These are phyloP conservation scores for Chlamydomonas eustigma DNA, from an alignment of 139 green algal species.

Conservation along the genomic window DNA sequence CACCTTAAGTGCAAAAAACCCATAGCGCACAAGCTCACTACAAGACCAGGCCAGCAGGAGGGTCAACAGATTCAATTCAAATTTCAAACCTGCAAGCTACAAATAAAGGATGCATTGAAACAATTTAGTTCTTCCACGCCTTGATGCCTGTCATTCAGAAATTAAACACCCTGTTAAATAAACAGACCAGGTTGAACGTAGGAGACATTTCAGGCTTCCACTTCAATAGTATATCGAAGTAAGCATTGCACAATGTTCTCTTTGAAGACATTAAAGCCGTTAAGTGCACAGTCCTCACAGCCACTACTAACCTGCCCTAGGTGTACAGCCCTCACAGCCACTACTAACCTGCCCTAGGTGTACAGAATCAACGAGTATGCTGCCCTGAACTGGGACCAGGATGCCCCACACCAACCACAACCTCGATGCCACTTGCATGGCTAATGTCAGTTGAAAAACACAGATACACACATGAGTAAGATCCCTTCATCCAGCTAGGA, in stretches of 20 bases:
- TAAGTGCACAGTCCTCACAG: not conserved
- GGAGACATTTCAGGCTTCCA: not conserved
- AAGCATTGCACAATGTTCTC: no score
- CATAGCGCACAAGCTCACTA: slow-evolving; percentile 88
- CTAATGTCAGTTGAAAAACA: no score
- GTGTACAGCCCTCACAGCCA: not conserved
- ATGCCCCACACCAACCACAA: slow-evolving; percentile 66
- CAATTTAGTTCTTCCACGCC: no score
- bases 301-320: not conserved
- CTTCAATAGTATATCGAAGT: no score
- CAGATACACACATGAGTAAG: no score
- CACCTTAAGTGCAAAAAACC: slow-evolving; percentile 87
- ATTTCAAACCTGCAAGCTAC: not conserved
- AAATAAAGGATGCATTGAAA: not conserved
- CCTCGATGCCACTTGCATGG: slow-evolving; percentile 79
- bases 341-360: slow-evolving; percentile 8
- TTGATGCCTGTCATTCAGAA: no score
- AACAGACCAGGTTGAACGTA: no score
- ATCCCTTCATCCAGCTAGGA: no score
- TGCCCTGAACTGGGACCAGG: slow-evolving; percentile 47
- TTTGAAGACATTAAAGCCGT: no score
- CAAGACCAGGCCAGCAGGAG: slow-evolving; percentile 77
- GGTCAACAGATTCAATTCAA: slow-evolving; percentile 63
- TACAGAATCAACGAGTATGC: slow-evolving; percentile 26
- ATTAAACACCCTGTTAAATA: no score